Evolutionary conservation across 352 stramenopile species (phyloP).

Genomic region (Pythium rishiriense): DNA sequence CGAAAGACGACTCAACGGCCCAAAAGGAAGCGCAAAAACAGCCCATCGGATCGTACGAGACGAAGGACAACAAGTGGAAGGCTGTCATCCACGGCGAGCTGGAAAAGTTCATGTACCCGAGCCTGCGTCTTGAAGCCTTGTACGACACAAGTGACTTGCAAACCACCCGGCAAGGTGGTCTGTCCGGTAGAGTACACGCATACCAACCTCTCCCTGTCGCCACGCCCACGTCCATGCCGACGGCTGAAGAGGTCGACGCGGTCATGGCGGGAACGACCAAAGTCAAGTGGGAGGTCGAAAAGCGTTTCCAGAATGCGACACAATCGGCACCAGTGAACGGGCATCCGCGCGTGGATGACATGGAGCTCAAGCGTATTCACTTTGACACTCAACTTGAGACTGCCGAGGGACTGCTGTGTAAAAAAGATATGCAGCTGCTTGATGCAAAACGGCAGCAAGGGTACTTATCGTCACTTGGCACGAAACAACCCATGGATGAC

Average conservation of each 20-base stretch:
- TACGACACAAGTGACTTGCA: slow-evolving; percentile 29
- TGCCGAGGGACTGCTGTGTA: slow-evolving; percentile 51
- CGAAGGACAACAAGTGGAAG: slow-evolving; percentile 57
- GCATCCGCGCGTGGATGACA: slow-evolving; percentile 28
- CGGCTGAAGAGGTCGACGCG: slow-evolving; percentile 35
- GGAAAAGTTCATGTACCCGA: slow-evolving; percentile 78
- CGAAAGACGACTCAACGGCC: not conserved
- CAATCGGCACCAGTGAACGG: slow-evolving; percentile 28
- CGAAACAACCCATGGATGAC: slow-evolving; percentile 1
- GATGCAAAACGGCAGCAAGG: slow-evolving; percentile 30
- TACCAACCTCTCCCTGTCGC: not conserved
- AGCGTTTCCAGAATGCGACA: slow-evolving; percentile 35
- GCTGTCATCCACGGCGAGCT: slow-evolving; percentile 58
- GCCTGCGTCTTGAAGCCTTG: slow-evolving; percentile 51
- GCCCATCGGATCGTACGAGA: slow-evolving; percentile 55
- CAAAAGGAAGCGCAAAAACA: slow-evolving; percentile 10
- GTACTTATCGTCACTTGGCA: slow-evolving; percentile 19
- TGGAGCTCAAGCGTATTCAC: slow-evolving; percentile 31
- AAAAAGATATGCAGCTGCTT: slow-evolving; percentile 34
- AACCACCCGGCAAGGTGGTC: not conserved
- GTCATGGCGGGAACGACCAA: slow-evolving; percentile 38
- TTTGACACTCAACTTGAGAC: slow-evolving; percentile 68
- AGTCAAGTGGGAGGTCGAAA: slow-evolving; percentile 56
- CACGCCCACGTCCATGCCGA: slow-evolving; percentile 24
- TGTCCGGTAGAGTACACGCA: not conserved